Evolutionary conservation across 2,329 filamentous ascomycete genomes (phyloP), one percentile per base, ranked within the genome.

Genomic region (Sporothrix globosa): DNA sequence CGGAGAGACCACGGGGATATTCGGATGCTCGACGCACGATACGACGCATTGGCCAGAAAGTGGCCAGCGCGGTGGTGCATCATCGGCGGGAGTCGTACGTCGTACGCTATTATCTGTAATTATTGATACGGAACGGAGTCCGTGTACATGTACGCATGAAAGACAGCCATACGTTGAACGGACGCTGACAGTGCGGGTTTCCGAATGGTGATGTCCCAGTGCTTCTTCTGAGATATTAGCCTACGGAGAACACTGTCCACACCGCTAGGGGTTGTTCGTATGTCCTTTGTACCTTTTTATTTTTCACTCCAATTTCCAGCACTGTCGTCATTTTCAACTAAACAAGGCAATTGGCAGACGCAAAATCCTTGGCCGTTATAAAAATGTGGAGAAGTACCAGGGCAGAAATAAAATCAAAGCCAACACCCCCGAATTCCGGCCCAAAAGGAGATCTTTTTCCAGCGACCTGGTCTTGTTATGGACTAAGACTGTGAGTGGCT

Each of bases 391-490:
- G 61, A 65, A 50, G 24, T 30, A 14, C 44, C 19, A 17, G 41
- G 14, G 41, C 41, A 50, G 14, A 65, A 48, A 65, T 4, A 34
- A 48, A 48, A 65, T 11, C 27, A 24, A 39, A 46, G 44, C 11
- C 41, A 24, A 19, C 27, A 30, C 27, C 27, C 27, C 56, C 27
- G 9, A 14, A 63, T 27, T 27, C 21, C 39, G 39, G 19, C n/a
- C 44, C 61, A 34, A 65, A 50, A 65, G 61, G 61, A 65, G 44
- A 65, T 65, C 44, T 14, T 50, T 65, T 30, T 63, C 60, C 61
- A 50, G 44, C 27, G 44, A 50, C 61, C 61, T n/a, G 17, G 58
- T 27, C 54, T n/a, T 30, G 7, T 27, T 17, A 10, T 17, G 21
- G 21, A 46, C 3, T 24, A 27, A 39, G 19, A 17, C 4, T 13